A percentile compares a stretch with the other conserved stretches of the same genome.
These are phyloP conservation scores for Candida nonsorbophila DNA, from an alignment of 805 yeast species.

Conservation along the genomic window DNA sequence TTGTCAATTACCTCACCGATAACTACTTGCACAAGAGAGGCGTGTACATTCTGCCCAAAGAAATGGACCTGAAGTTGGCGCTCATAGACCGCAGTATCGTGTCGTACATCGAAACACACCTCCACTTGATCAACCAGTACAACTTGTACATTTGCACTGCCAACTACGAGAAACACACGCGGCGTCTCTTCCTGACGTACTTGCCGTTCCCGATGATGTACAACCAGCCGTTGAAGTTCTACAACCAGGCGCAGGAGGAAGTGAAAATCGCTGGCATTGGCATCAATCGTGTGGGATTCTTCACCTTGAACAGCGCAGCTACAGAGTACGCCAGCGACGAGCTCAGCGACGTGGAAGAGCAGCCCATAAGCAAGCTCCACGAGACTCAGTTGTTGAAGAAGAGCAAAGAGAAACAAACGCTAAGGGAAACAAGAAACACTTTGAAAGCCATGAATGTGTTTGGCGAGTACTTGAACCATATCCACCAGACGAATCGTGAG, in stretches of 20 bases:
- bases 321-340: conserved; percentile 22
- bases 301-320: conserved; percentile 15
- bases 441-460: conserved; percentile 18
- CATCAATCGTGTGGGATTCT: conserved; percentile 21
- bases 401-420: conserved; percentile 22
- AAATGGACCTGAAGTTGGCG: conserved; percentile 3
- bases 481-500: too few relatives aligned
- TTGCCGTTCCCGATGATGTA: conserved; percentile 75
- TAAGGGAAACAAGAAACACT: conserved; percentile 29
- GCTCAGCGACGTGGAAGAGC: conserved; percentile 14
- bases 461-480: conserved; percentile 4
- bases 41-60: conserved; percentile 8
- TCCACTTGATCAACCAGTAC: conserved; percentile 49
- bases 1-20: conserved; percentile 5
- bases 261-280: conserved; percentile 26
- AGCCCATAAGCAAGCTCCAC: conserved; percentile 33
- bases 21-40: conserved; percentile 3
- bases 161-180: conserved; percentile 58
- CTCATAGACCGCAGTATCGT: too few relatives aligned
- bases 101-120: conserved; percentile 33
- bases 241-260: conserved; percentile 30
- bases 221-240: conserved; percentile 51
- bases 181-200: conserved; percentile 46
- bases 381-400: conserved; percentile 30
- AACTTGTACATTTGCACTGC: conserved; percentile 40